Percentiles rank a stretch among this genome's conserved stretches.
Evolutionary conservation across 306 rosid genomes (phyloP).

Genomic region (Hippophae tibetana): DNA sequence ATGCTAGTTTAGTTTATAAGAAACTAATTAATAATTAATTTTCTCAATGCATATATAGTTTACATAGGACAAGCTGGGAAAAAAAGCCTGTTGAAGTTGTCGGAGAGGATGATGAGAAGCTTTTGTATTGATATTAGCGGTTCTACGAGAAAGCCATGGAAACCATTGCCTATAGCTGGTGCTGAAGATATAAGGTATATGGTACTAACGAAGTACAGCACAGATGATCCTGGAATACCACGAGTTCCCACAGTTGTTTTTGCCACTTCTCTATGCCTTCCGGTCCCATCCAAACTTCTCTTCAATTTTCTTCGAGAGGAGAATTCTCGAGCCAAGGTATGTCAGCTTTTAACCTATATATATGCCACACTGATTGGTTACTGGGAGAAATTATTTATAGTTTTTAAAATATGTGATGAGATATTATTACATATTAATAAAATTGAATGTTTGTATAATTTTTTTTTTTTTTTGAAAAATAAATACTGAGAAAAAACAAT

Average conservation of each 20-base stretch:
- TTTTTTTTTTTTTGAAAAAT: too few species aligned
- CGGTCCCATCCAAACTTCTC: slow-evolving; percentile 23
- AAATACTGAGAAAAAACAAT: too few species aligned
- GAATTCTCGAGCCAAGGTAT: slow-evolving; percentile 35
- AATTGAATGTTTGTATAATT: too few species aligned
- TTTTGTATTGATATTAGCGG: slow-evolving; percentile 25
- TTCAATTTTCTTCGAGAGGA: slow-evolving; percentile 39
- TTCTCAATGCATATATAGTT: neutral
- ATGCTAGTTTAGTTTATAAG: too few species aligned
- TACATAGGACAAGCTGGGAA: slow-evolving; percentile 19
- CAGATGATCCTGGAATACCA: slow-evolving; percentile 15
- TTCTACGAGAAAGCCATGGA: slow-evolving; percentile 30
- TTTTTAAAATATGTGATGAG: too few species aligned
- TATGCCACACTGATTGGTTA: neutral
- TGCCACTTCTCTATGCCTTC: slow-evolving; percentile 25
- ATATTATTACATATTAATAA: too few species aligned
- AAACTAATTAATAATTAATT: too few species aligned
- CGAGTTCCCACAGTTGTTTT: slow-evolving; percentile 20
- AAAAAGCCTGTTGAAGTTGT: slow-evolving; percentile 30
- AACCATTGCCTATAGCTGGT: slow-evolving; percentile 2
- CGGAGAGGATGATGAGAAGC: slow-evolving; percentile 44
- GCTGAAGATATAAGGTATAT: slow-evolving; percentile 21
- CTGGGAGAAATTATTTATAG: too few species aligned
- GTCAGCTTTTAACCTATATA: neutral
- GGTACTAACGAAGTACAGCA: neutral